Evolutionary conservation across 2,329 filamentous ascomycete genomes (phyloP), one percentile per base, ranked within the genome.

Genomic region (Helotiales sp.): DNA sequence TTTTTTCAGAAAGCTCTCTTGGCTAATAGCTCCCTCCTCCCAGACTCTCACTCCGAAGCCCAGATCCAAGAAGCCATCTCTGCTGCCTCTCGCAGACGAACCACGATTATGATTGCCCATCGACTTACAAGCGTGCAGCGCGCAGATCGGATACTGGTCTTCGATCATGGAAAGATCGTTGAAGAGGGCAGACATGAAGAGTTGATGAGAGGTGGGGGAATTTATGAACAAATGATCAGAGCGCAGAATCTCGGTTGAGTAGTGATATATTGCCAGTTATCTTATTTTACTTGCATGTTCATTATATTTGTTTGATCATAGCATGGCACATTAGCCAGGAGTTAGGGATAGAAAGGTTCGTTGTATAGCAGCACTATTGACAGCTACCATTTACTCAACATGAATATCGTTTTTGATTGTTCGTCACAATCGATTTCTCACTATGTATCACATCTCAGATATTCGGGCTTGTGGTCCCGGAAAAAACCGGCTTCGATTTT

Each of bases 21-120:
- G 2, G 54, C 50, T 68, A 59, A 63, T 37, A 24, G 40, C 37
- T 61, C 8, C 47, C 20, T 8, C 24, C 7, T 26, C 10, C 3
- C 50, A 72, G 72, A 74, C 50, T 71, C 71, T 1, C 86, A 89
- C 74, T 84, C 84, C 50, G 90, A 92, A 62, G 81, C 82, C 1
- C 79, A 89, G 10, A 84, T 96, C 28, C 86, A 92, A 66, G 83
- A 90, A 37, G 89, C 89, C 0, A 80, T 93, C 54, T 86, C 90
- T 76, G 80, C 78, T 64, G 87, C 82, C 0, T 82, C 83, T 1
- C 80, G 70, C 10, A 84, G 77, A 69, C 83, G 85, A 54, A 88
- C 86, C 0, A 85, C 87, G 22, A 81, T 89, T 67, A 84, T 85
- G 52, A 85, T 88, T 59, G 86, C 86, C 1, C 86, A 88, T 72